Percentiles rank a stretch among this genome's conserved stretches.
Evolutionary conservation across 495 filamentous ascomycete genomes (phyloP).

Genomic region (Xylaria bambusicola): DNA sequence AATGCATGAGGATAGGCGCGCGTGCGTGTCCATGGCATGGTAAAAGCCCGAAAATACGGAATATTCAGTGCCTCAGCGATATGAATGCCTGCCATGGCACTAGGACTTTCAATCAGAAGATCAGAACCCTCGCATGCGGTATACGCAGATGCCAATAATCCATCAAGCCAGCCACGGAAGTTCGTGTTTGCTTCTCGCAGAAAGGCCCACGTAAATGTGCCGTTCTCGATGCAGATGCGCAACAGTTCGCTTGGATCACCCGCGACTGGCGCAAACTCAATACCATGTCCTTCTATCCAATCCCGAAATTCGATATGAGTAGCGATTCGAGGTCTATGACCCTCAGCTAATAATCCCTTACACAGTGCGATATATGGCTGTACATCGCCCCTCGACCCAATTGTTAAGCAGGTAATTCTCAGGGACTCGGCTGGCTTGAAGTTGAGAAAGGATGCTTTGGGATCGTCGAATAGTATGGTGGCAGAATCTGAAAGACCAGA

Average conservation of each 20-base stretch:
- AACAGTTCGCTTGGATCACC: slow-evolving; percentile 95
- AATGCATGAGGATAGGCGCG: slow-evolving; percentile 97
- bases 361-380: slow-evolving; percentile 97
- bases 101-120: slow-evolving; percentile 92
- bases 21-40: slow-evolving; percentile 98
- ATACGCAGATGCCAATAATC: slow-evolving; percentile 83
- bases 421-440: slow-evolving; percentile 87
- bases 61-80: slow-evolving; percentile 95
- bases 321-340: slow-evolving; percentile 84
- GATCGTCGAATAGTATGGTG: slow-evolving; percentile 88
- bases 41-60: slow-evolving; percentile 96
- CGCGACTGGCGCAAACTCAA: slow-evolving; percentile 84
- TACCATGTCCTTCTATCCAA: slow-evolving; percentile 89
- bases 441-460: slow-evolving; percentile 86
- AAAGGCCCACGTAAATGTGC: slow-evolving; percentile 95
- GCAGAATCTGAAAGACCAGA: slow-evolving; percentile 56
- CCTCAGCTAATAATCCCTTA: slow-evolving; percentile 84
- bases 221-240: slow-evolving; percentile 93
- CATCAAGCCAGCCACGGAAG: slow-evolving; percentile 93
- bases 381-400: slow-evolving; percentile 93
- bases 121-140: slow-evolving; percentile 82
- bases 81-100: slow-evolving; percentile 96
- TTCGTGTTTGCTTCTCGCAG: slow-evolving; percentile 82
- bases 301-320: slow-evolving; percentile 87
- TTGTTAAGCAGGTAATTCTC: slow-evolving; percentile 90